Conservation (phyloP, 306 rosid species). For the Prunus persica region DNA sequence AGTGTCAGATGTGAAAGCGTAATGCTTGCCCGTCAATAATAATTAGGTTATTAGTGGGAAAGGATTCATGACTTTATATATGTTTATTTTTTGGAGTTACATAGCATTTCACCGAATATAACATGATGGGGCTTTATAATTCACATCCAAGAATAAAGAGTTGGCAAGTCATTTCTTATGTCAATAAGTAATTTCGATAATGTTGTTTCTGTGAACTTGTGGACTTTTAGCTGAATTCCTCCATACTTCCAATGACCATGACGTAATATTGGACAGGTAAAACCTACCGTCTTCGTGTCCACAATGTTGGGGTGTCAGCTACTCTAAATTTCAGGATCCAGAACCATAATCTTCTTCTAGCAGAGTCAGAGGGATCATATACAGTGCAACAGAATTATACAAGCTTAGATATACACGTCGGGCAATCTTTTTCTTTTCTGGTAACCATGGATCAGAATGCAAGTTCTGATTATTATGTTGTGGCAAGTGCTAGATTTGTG, state of each 20-base stretch:
- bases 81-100: neutral
- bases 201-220: neutral
- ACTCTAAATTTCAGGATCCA: constrained; percentile 95
- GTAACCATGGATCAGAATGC: constrained; percentile 88
- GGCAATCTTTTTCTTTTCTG: constrained; percentile 93
- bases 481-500: constrained; percentile 92
- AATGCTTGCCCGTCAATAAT: neutral
- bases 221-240: neutral
- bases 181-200: neutral
- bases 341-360: constrained; percentile 86
- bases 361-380: constrained; percentile 89
- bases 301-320: constrained; percentile 90
- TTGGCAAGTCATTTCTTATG: neutral
- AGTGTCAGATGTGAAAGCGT: neutral
- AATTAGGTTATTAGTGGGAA: neutral
- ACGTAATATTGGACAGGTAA: constrained; percentile 53
- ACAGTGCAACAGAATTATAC: constrained; percentile 93
- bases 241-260: constrained; percentile 3
- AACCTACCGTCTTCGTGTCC: constrained; percentile 85
- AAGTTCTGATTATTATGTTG: constrained; percentile 88
- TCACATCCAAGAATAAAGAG: neutral
- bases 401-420: constrained; percentile 91
- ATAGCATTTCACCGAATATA: neutral
- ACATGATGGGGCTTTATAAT: neutral
- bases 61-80: neutral